Percentiles rank a stretch among this genome's conserved stretches.
Conservation (phyloP, 495 filamentous ascomycete species). For the Tuber umbilicatum region DNA sequence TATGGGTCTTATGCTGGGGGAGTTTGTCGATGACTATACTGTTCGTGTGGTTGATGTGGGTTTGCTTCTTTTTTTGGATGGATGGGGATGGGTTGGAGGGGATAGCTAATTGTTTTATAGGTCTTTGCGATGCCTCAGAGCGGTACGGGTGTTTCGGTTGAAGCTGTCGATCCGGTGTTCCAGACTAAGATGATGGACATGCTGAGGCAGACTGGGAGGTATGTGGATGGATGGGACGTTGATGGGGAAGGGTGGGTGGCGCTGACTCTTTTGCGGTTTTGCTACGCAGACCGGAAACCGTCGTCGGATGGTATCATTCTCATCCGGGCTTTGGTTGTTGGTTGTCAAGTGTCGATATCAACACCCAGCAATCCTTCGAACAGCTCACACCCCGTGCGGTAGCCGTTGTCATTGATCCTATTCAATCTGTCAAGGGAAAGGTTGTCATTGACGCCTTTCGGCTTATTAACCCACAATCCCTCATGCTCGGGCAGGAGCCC, state of each 20-base stretch:
- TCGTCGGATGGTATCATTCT: conserved; percentile 99
- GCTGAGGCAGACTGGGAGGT: conserved; percentile 94
- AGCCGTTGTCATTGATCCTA: conserved; percentile 95
- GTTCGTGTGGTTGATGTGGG: conserved; percentile 88
- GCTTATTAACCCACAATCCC: conserved; percentile 95
- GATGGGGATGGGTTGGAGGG: neutral
- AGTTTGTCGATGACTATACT: conserved; percentile 98
- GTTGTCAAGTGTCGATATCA: conserved; percentile 98
- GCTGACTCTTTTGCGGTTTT: conserved; percentile 23
- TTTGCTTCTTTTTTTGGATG: neutral
- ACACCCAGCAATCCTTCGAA: conserved; percentile 98
- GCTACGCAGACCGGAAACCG: conserved; percentile 70
- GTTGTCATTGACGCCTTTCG: conserved; percentile 99
- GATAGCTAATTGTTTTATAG: conserved; percentile 14
- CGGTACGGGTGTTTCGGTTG: conserved; percentile 95
- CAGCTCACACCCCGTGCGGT: conserved; percentile 93
- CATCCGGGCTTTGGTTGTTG: conserved; percentile 99
- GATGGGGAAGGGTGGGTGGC: neutral
- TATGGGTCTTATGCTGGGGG: conserved; percentile 97
- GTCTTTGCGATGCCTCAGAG: conserved; percentile 98
- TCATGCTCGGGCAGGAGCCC: conserved; percentile 98
- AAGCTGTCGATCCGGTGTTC: conserved; percentile 93
- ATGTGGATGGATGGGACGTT: conserved; percentile 40
- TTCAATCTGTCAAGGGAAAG: conserved; percentile 98
- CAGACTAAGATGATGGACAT: conserved; percentile 99